These are phyloP conservation scores for Fraxinus xanthoxyloides DNA, from an alignment of 305 asterid species.

Conservation along the genomic window DNA sequence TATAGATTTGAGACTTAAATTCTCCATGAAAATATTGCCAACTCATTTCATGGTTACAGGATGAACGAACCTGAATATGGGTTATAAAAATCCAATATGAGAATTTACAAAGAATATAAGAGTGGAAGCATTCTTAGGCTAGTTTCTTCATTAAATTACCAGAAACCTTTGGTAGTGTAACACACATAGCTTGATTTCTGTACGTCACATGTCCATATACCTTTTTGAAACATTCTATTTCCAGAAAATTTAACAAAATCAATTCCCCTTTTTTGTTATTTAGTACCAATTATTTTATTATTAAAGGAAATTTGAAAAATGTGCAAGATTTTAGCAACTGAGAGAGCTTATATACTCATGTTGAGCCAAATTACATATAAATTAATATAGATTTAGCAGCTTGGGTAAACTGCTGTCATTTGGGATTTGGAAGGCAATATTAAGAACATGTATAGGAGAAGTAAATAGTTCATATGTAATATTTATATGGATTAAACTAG, in stretches of 20 bases:
- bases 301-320: neutral
- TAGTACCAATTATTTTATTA: neutral
- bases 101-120: neutral
- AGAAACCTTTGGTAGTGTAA: neutral
- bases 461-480: neutral
- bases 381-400: neutral
- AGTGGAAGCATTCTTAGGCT: neutral
- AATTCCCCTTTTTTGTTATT: neutral
- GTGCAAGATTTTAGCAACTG: neutral
- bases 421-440: neutral
- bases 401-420: neutral
- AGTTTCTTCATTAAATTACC: neutral
- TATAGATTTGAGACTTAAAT: slow-evolving; percentile 7
- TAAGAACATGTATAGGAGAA: neutral
- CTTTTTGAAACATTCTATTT: neutral
- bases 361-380: neutral
- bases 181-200: neutral
- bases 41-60: neutral
- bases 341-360: neutral
- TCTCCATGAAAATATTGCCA: neutral
- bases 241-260: neutral
- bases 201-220: neutral
- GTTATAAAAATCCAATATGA: neutral
- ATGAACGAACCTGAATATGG: neutral
- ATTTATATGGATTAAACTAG: too few species aligned